These are phyloP conservation scores for Corinectria fuckeliana DNA, from an alignment of 2,329 filamentous ascomycete species.

Conservation along the genomic window DNA sequence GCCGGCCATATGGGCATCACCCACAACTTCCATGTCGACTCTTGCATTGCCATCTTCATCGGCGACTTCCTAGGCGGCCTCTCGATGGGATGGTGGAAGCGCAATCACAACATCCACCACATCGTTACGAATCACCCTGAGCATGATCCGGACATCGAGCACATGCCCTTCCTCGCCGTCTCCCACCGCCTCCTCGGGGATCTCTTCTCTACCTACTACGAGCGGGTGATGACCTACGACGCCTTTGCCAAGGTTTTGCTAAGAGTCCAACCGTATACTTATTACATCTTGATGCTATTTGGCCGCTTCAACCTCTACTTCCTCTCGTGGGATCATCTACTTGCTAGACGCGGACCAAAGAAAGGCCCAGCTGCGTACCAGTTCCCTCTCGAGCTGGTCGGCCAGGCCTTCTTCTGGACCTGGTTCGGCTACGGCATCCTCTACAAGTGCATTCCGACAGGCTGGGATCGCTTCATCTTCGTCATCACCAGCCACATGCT, in stretches of 20 bases:
- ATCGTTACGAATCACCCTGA: slow-evolving; percentile 97
- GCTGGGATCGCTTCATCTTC: slow-evolving; percentile 73
- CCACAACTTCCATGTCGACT: slow-evolving; percentile 83
- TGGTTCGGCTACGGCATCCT: slow-evolving; percentile 84
- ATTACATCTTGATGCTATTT: slow-evolving; percentile 77
- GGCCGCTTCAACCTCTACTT: slow-evolving; percentile 88
- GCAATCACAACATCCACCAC: slow-evolving; percentile 94
- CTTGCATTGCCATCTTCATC: slow-evolving; percentile 85
- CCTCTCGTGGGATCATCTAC: slow-evolving; percentile 79
- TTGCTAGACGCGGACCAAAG: slow-evolving; percentile 72
- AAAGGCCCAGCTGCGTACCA: slow-evolving; percentile 85
- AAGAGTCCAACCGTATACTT: slow-evolving; percentile 77
- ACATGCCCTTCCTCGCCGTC: slow-evolving; percentile 87
- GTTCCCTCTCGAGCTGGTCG: slow-evolving; percentile 77
- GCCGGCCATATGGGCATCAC: slow-evolving; percentile 98
- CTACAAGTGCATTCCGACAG: slow-evolving; percentile 75
- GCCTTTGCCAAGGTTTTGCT: slow-evolving; percentile 72
- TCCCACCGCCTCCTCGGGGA: slow-evolving; percentile 79
- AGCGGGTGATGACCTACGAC: slow-evolving; percentile 80
- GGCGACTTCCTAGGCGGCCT: slow-evolving; percentile 92
- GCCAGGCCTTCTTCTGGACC: slow-evolving; percentile 82
- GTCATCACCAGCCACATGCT: slow-evolving; percentile 81
- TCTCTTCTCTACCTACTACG: slow-evolving; percentile 82
- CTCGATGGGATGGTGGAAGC: slow-evolving; percentile 96
- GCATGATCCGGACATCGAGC: slow-evolving; percentile 93